Evolutionary conservation across 176 grass and related monocot species (phyloP).

Genomic region (Carex kokanica): DNA sequence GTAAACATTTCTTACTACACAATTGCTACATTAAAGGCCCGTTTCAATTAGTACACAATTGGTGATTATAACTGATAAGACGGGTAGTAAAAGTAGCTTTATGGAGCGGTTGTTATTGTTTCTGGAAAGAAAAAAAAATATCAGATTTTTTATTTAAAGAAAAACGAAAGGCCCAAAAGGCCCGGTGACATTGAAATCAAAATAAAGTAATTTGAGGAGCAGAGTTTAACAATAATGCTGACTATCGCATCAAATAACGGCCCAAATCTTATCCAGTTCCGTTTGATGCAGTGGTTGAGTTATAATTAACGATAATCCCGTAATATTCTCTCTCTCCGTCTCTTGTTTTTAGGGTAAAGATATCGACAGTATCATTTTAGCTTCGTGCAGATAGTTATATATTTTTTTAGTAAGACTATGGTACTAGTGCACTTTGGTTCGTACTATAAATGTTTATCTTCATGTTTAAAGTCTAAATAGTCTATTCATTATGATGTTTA

Average conservation of each 20-base stretch:
- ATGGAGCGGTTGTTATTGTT: neutral
- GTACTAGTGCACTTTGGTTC: no score
- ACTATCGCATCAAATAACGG: neutral
- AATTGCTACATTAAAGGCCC: no score
- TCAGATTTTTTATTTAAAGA: neutral
- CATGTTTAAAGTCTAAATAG: no score
- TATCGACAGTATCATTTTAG: no score
- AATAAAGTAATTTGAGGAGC: neutral
- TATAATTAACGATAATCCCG: no score
- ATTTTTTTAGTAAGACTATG: no score
- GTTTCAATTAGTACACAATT: neutral
- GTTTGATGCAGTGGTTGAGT: neutral
- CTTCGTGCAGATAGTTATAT: no score
- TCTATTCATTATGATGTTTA: no score
- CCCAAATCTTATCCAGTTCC: neutral
- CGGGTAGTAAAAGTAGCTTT: neutral
- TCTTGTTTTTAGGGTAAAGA: no score
- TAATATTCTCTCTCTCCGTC: no score
- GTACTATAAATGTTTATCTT: no score
- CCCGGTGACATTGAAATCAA: neutral
- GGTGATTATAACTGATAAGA: neutral
- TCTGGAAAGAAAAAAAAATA: neutral
- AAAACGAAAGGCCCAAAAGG: constrained; percentile 1
- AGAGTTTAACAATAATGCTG: neutral
- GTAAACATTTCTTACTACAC: no score